phyloP scores from a whole-genome alignment of 2,329 filamentous ascomycete species.

The Aspergillus ochraceus region DNA sequence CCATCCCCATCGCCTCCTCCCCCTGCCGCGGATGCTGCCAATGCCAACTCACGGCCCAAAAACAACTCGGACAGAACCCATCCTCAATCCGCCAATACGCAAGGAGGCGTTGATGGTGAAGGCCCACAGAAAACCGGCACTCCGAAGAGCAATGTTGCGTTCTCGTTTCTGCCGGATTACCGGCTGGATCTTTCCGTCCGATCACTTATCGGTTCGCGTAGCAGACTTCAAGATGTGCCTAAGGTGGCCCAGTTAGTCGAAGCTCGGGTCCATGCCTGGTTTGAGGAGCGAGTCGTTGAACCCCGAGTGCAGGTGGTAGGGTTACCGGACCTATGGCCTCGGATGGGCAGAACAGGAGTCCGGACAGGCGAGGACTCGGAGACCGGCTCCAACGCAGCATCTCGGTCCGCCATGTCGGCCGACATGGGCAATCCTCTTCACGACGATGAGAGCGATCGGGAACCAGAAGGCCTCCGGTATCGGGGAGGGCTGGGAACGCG shows the following conservation, averaged over 20 bases:
- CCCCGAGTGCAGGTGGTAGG: conserved; percentile 66
- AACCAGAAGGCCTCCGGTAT: conserved; percentile 36
- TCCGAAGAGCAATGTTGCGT: conserved; percentile 81
- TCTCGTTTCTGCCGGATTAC: conserved; percentile 75
- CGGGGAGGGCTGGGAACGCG: conserved; percentile 29
- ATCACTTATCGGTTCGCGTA: conserved; percentile 63
- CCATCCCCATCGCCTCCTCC: conserved; percentile 33
- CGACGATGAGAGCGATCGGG: conserved; percentile 22
- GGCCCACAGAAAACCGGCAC: conserved; percentile 47
- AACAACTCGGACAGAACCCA: conserved; percentile 14
- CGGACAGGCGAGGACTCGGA: conserved; percentile 44
- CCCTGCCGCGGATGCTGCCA: conserved; percentile 20
- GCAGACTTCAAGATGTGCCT: conserved; percentile 64
- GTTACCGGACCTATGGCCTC: conserved; percentile 62
- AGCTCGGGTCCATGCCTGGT: conserved; percentile 64
- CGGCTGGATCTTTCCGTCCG: conserved; percentile 65
- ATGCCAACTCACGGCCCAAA: conserved; percentile 4
- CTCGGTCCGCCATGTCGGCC: conserved; percentile 29
- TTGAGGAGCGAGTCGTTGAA: conserved; percentile 66
- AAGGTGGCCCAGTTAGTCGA: conserved; percentile 68
- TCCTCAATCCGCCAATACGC: background rate
- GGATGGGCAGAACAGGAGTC: conserved; percentile 52
- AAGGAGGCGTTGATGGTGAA: conserved; percentile 7
- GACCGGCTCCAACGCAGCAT: conserved; percentile 32
- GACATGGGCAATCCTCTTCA: conserved; percentile 27